Conservation (phyloP, 2,329 filamentous ascomycete genomes). For the Pseudogymnoascus sp. region DNA sequence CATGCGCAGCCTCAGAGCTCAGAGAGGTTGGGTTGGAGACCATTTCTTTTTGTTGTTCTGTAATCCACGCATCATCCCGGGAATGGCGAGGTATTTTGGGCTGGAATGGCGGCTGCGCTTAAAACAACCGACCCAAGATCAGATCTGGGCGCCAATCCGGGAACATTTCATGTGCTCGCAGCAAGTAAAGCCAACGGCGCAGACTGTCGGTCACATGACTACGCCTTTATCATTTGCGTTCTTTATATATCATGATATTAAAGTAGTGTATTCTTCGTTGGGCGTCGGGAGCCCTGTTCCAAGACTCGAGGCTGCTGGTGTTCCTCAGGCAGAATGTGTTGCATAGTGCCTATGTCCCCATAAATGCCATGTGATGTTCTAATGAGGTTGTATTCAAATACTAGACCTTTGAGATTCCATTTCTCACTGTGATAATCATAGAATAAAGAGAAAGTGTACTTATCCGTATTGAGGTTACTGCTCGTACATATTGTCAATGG, state of each 20-base stretch:
- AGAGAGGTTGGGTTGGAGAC: background rate
- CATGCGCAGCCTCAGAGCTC: background rate
- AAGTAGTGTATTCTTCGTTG: background rate
- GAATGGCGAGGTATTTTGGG: slow-evolving; percentile 2
- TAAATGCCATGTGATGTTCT: background rate
- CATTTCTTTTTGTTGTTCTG: background rate
- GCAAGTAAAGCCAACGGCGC: background rate
- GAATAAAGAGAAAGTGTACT: background rate
- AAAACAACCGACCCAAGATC: background rate
- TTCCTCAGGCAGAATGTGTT: background rate
- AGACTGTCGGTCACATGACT: background rate
- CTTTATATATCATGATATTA: background rate
- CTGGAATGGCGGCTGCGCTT: slow-evolving; percentile 6
- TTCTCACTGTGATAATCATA: background rate
- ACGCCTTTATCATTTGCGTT: background rate
- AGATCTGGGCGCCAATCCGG: background rate
- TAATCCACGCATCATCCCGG: background rate
- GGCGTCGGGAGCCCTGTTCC: background rate
- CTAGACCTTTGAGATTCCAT: background rate
- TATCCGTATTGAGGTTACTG: background rate
- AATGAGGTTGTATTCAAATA: background rate
- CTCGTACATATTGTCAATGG: slow-evolving; percentile 6
- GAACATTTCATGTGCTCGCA: slow-evolving; percentile 6
- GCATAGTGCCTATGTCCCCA: background rate
- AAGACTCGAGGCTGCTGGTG: background rate